Evolutionary conservation across 106 monocot species (phyloP).

Genomic region (Allium fistulosum): DNA sequence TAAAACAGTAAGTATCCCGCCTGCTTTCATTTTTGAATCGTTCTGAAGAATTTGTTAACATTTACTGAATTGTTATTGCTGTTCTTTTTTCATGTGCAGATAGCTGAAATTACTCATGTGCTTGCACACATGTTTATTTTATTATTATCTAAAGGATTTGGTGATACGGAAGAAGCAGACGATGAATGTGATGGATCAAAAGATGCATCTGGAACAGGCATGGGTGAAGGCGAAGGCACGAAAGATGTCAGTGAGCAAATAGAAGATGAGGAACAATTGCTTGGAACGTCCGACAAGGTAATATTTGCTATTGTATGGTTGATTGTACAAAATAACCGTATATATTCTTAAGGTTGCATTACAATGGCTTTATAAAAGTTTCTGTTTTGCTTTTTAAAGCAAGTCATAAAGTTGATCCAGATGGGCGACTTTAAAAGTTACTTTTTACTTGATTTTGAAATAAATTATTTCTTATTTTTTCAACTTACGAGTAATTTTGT

Average conservation of each 20-base stretch:
- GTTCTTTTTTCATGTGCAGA: conserved; percentile 34
- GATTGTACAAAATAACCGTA: too few relatives aligned
- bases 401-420: too few relatives aligned
- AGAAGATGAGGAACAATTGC: conserved; percentile 70
- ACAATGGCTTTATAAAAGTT: too few relatives aligned
- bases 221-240: conserved; percentile 85
- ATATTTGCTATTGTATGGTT: background rate
- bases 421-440: too few relatives aligned
- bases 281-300: conserved; percentile 55
- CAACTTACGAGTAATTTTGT: too few relatives aligned
- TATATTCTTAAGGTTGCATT: too few relatives aligned
- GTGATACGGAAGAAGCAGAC: conserved; percentile 35
- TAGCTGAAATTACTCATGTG: conserved; percentile 52
- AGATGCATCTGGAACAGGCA: conserved; percentile 74
- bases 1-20: conserved; percentile 36
- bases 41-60: too few relatives aligned
- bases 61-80: too few relatives aligned
- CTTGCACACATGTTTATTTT: conserved; percentile 52
- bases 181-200: conserved; percentile 34
- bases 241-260: conserved; percentile 88
- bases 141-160: conserved; percentile 78
- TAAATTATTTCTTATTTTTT: too few relatives aligned
- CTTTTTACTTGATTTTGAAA: too few relatives aligned
- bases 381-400: too few relatives aligned
- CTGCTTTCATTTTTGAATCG: too few relatives aligned